Base-by-base conservation (phyloP, 2,329 filamentous ascomycete species). In the Fusarium papillatum region DNA sequence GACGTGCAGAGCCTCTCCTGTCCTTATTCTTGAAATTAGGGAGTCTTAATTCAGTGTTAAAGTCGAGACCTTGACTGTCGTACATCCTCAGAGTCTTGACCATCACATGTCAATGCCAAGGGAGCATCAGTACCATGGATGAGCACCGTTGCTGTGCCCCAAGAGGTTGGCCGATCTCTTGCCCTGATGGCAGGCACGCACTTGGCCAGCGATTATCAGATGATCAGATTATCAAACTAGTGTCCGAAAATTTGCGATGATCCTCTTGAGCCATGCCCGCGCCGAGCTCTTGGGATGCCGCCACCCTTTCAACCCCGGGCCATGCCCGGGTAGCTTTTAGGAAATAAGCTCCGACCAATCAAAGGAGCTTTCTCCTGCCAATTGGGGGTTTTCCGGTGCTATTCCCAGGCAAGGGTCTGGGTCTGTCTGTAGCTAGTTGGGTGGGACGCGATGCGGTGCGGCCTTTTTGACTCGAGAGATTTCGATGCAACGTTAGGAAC, bases 211-310 rank as follows among this genome's bases (percentile, higher is more conserved):
- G 50, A 55, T 55, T 71, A 71, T 72, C 70, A 71, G 69, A 70
- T 71, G 60, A 71, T 71, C 68, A 72, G 70, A 72, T 71, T 46
- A 67, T 57, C 53, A 14, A 31, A 59, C 62, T 72, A 67, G 70
- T 48, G 62, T 31, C 43, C 34, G 53, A 64, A 66, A 71, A 62
- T 34, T 50, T 67, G 62, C 43, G 10, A 41, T 48, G n/a, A 60
- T 36, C 62, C n/a, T 50, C 46, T 10, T 4, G 31, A 55, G 60
- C 53, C 46, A 31, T n/a, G n/a, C 16, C 22, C 24, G 3, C 38
- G 59, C 61, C 43, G 46, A 71, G 53, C 24, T 55, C 24, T 62
- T 66, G 36, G 67, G 41, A 64, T 55, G 55, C 31, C 69, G 66
- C 57, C 19, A 24, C 26, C 14, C 66, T 41, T 36, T 65, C 26